Evolutionary conservation across 2,329 filamentous ascomycete genomes (phyloP).

Genomic region (Ramularia collo-cygni): DNA sequence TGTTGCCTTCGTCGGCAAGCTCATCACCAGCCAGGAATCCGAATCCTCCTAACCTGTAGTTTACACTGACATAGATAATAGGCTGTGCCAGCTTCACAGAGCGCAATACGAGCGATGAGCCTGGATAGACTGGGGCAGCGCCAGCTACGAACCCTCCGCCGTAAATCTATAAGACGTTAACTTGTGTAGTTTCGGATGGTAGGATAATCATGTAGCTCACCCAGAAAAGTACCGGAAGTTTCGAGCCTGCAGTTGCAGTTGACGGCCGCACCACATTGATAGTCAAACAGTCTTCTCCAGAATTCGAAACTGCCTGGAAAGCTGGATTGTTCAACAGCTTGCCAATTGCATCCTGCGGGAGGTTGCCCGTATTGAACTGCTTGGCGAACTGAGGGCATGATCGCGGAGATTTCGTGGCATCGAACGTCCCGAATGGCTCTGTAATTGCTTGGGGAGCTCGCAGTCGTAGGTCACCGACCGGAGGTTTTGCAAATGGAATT

Average conservation of each 20-base stretch:
- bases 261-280: constrained; percentile 34
- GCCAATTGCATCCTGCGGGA: constrained; percentile 33
- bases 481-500: constrained; percentile 68
- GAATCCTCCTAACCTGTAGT: constrained; percentile 25
- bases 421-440: constrained; percentile 4
- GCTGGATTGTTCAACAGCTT: constrained; percentile 34
- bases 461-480: constrained; percentile 58
- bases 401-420: constrained; percentile 4
- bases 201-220: no score
- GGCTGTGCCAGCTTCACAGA: constrained; percentile 47
- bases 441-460: constrained; percentile 58
- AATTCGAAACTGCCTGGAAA: constrained; percentile 31
- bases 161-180: no score
- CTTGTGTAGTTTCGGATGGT: no score
- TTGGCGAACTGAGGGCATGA: constrained; percentile 29
- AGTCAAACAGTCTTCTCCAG: constrained; percentile 38
- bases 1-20: constrained; percentile 26
- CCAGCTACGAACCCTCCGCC: no score
- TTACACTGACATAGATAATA: constrained; percentile 22
- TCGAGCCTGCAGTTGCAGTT: constrained; percentile 30
- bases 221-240: constrained; percentile 45
- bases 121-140: no score
- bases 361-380: constrained; percentile 37
- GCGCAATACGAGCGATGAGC: no score
- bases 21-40: constrained; percentile 29